A percentile compares a stretch with the other conserved stretches of the same genome.
Evolutionary conservation across 306 rosid genomes (phyloP).

Genomic region (Lathyrus oleraceus): DNA sequence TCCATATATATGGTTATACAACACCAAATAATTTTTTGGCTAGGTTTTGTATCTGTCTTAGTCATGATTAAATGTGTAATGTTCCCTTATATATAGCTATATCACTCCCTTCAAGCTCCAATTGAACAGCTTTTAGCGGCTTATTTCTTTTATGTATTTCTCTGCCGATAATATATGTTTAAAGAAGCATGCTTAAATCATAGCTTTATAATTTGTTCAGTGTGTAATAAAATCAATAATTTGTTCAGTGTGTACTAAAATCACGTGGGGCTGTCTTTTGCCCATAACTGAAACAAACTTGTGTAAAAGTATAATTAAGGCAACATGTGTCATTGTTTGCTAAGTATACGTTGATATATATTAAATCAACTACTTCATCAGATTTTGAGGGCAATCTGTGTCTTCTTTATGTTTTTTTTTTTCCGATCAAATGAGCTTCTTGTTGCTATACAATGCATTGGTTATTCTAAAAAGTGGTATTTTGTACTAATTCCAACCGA

Average conservation of each 20-base stretch:
- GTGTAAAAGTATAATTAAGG: too few relatives aligned
- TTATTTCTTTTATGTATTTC: neutral
- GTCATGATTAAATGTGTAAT: conserved; percentile 8
- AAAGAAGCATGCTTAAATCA: neutral
- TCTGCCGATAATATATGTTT: neutral
- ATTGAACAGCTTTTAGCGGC: neutral
- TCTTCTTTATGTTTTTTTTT: too few relatives aligned
- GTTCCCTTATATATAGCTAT: neutral
- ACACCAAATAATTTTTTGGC: neutral
- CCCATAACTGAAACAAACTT: neutral
- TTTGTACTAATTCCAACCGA: too few relatives aligned
- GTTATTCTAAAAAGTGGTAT: too few relatives aligned
- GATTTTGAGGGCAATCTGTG: too few relatives aligned
- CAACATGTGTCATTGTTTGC: too few relatives aligned
- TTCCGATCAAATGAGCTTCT: too few relatives aligned
- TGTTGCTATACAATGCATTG: too few relatives aligned
- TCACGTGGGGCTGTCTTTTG: neutral
- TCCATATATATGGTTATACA: neutral
- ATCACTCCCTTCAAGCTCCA: neutral
- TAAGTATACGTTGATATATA: too few relatives aligned
- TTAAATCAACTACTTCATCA: too few relatives aligned
- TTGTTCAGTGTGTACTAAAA: too few relatives aligned
- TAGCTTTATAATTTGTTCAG: neutral
- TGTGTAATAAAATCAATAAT: neutral
- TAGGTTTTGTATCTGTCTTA: neutral